Evolutionary conservation across 805 yeast species (phyloP).

Genomic region (Ogataea philodendri): DNA sequence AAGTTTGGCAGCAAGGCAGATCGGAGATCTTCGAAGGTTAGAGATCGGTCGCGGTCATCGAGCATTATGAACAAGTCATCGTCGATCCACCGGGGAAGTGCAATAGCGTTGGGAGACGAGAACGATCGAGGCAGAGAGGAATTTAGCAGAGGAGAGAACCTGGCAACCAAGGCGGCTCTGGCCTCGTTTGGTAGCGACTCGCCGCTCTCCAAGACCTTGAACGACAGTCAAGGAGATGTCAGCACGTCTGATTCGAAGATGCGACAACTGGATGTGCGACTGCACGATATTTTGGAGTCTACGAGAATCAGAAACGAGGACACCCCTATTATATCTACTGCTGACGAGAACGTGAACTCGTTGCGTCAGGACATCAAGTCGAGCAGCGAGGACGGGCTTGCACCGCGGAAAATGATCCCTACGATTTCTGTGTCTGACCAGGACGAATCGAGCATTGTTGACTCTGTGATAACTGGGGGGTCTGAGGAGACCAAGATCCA

Average conservation of each 20-base stretch:
- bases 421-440: slow-evolving; percentile 1
- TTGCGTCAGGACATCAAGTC: neutral
- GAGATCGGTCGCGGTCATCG: slow-evolving; percentile 21
- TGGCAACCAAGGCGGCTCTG: slow-evolving; percentile 4
- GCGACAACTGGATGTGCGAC: slow-evolving; percentile 12
- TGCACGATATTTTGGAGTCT: slow-evolving; percentile 10
- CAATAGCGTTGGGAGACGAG: slow-evolving; percentile 6
- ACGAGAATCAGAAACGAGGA: neutral
- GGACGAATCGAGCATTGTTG: neutral
- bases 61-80: slow-evolving; percentile 8
- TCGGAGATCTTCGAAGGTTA: slow-evolving; percentile 16
- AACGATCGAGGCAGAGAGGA: slow-evolving; percentile 13
- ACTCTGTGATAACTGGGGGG: slow-evolving; percentile 6
- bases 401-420: neutral
- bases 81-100: slow-evolving; percentile 4
- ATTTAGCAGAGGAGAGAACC: slow-evolving; percentile 3
- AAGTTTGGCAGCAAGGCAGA: slow-evolving; percentile 13
- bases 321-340: slow-evolving; percentile 1
- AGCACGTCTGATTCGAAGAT: slow-evolving; percentile 15
- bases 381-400: too few species aligned
- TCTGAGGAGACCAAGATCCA: slow-evolving; percentile 15
- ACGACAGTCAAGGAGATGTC: neutral
- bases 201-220: neutral
- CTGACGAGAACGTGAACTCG: slow-evolving; percentile 1
- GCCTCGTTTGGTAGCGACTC: neutral